phyloP scores from a whole-genome alignment of 176 grass and related monocot species.

The Oryza coarctata region DNA sequence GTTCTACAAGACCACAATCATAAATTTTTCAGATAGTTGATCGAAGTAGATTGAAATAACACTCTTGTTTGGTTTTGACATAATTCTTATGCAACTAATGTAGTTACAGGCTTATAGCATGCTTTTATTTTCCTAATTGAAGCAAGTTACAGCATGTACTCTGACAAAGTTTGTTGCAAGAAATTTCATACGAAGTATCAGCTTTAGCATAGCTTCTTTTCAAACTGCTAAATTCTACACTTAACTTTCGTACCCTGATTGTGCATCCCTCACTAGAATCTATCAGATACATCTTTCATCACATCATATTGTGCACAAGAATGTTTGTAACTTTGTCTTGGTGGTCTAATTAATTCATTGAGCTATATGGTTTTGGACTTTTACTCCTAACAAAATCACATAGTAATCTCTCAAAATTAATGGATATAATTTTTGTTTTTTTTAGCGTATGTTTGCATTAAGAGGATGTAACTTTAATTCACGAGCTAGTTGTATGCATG shows the following conservation, averaged over 20 bases:
- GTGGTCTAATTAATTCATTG: background rate
- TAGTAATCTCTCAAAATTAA: background rate
- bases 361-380: background rate
- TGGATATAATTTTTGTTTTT: background rate
- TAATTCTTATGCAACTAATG: background rate
- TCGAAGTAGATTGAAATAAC: background rate
- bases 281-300: background rate
- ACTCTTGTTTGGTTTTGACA: background rate
- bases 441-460: background rate
- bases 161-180: background rate
- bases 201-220: constrained; percentile 1
- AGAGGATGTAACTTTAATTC: background rate
- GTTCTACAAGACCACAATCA: background rate
- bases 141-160: background rate
- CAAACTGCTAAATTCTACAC: background rate
- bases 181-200: background rate
- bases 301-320: background rate
- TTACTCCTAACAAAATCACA: background rate
- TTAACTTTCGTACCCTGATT: background rate
- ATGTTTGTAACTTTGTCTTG: background rate
- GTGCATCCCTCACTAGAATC: background rate
- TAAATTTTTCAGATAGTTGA: background rate
- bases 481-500: background rate
- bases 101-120: too few relatives aligned
- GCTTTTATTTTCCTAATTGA: too few relatives aligned